A percentile compares a stretch with the other conserved stretches of the same genome.
phyloP scores from a whole-genome alignment of 2,329 filamentous ascomycete species.

The Thielaviopsis ethacetica region DNA sequence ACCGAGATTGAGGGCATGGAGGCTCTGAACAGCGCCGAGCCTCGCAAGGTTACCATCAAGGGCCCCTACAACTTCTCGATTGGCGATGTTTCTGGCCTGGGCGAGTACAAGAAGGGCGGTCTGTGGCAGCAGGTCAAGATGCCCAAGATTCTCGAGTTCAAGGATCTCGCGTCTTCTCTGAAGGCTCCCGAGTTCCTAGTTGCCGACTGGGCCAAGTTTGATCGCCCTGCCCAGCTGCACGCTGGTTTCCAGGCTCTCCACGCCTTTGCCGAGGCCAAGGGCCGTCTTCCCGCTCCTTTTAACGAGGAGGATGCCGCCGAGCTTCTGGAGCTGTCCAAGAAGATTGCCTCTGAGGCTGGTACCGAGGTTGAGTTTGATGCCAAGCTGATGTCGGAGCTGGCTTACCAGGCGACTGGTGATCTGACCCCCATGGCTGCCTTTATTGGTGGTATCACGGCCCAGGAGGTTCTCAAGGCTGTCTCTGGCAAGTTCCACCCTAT shows the following conservation, averaged over 20 bases:
- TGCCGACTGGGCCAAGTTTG: constrained; percentile 95
- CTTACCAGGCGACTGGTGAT: constrained; percentile 86
- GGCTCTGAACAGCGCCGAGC: constrained; percentile 62
- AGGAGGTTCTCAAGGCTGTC: constrained; percentile 91
- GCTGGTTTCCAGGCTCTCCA: constrained; percentile 86
- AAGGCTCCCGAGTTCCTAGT: constrained; percentile 80
- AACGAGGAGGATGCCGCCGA: constrained; percentile 70
- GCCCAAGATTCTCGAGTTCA: constrained; percentile 86
- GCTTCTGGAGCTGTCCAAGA: constrained; percentile 57
- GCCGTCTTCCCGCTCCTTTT: constrained; percentile 64
- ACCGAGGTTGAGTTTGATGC: constrained; percentile 75
- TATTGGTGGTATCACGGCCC: constrained; percentile 83
- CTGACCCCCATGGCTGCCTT: constrained; percentile 84
- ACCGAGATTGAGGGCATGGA: constrained; percentile 90
- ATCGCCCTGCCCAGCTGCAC: constrained; percentile 82
- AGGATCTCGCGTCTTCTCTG: constrained; percentile 59
- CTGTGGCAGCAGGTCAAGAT: constrained; percentile 96
- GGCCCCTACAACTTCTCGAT: constrained; percentile 97
- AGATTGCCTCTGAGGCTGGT: constrained; percentile 57
- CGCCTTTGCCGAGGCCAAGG: constrained; percentile 61
- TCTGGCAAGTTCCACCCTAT: constrained; percentile 98
- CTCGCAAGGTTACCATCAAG: constrained; percentile 83
- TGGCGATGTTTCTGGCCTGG: constrained; percentile 75
- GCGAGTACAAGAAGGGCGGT: constrained; percentile 75
- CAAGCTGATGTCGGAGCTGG: constrained; percentile 82